Base-by-base conservation (phyloP, 1,284 basidiomycete genomes). In the Marasmius fiardii region DNA sequence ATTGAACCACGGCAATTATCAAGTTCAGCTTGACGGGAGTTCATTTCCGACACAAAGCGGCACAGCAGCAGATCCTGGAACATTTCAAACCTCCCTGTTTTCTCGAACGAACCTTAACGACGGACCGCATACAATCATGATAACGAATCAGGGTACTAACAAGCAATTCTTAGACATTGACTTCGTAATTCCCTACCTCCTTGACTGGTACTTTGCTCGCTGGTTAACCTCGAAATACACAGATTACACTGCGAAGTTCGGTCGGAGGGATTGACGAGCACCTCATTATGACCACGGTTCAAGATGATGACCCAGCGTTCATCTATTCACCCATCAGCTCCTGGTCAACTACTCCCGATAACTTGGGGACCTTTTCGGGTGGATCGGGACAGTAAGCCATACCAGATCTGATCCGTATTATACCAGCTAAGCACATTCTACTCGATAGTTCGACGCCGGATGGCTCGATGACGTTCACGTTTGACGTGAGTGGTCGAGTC, bases 361-460 rank as follows among this genome's bases (percentile, higher is more conserved):
- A 62, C 20, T 21, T 62, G 1, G 65, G 61, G 10, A 60, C 52
- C 35, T 67, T 64, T 61, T 67, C 64, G 6, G 71, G 70, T 10
- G 66, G 69, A 34, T 66, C 71, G 41, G 72, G 71, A 51, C 71
- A 72, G 72, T 74, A 51, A 53, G 72, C 58, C 26, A 23, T 23
- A 21, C 33, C 8, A 49, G 8, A 2, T 33, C 14, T 23, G 66
- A 43, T 20, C 33, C 5, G 26, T 7, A 20, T 18, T 8, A 34
- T 31, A 44, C 41, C 16, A 33, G 26, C 14, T 26, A 48, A 31
- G 52, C 23, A 20, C 16, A 48, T 35, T 24, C 34, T 14, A 20
- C 26, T 34, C 18, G 14, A 14, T 41, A 41, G 39, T 20, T 55
- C 53, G 14, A 55, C 55, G 20, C n/a, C 56, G 16, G 61, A 60